Base-by-base conservation (phyloP, 352 stramenopile genomes). In the Pythium guiyangense region DNA sequence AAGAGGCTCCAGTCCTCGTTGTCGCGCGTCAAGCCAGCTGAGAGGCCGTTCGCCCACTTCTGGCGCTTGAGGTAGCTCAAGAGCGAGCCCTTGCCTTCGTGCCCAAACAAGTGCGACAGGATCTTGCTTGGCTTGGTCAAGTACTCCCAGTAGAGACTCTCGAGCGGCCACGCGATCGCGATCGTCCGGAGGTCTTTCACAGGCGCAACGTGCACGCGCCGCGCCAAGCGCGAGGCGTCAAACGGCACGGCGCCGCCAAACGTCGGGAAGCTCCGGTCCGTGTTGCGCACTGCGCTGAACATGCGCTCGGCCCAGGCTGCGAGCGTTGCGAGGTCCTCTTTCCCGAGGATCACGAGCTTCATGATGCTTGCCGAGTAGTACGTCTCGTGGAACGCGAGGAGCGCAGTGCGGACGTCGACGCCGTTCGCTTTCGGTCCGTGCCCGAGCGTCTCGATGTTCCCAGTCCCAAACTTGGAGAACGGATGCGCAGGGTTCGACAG, bases 1-100 rank as follows among this genome's bases (percentile, higher is more conserved):
- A 92, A 89, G 2, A 89, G 47, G 0, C 60, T 64, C 76, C 76
- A 92, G 52, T 92, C 80, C 56, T 90, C 79, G 42, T 88, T 71
- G 59, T 90, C 80, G 15, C 76, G 70, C 34, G 69, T 79, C n/a
- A 90, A 70, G 5, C 77, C 84, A 6, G 77, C 74, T 0, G 64
- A 81, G 14, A 90, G 65, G 48, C 86, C 73, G 77, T 94, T 75
- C 2, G 76, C 80, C 78, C 78, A 90, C 52, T 90, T 81, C 29
- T 85, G 67, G 5, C 64, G 52, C 66, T 98, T 98, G 34, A 98
- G 66, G 59, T 92, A 93, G 31, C 88, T 96, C 27, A 99, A 57
- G 46, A 99, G 78, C 1, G 93, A 98, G 14, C 90, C 91, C 0
- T 69, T 69, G 20, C 88, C 93, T 84, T 99, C 96, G 65, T 98